These are phyloP conservation scores for Hansenula lynferdii DNA, from an alignment of 1,139 yeast genomes.

Conservation along the genomic window DNA sequence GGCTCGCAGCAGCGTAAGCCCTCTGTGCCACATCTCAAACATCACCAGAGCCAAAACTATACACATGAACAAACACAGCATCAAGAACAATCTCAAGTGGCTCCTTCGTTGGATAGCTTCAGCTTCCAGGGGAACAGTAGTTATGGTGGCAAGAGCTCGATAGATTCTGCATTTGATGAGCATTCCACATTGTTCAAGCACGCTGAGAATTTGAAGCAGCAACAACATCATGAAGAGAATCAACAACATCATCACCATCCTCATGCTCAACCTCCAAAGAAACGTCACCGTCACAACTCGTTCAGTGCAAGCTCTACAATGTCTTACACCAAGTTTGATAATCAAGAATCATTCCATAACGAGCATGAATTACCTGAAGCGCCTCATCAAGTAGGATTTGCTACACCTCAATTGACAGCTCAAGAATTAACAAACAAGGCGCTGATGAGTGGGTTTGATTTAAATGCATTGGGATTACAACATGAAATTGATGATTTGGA, in stretches of 20 bases:
- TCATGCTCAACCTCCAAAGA: slow-evolving; percentile 15
- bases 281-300: slow-evolving; percentile 59
- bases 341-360: slow-evolving; percentile 5
- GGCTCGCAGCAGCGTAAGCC: background rate
- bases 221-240: background rate
- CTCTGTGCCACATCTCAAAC: background rate
- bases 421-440: slow-evolving; percentile 31
- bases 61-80: no score
- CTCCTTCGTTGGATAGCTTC: background rate
- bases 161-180: slow-evolving; percentile 9
- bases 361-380: slow-evolving; percentile 29
- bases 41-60: no score
- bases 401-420: slow-evolving; percentile 67
- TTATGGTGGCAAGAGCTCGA: slow-evolving; percentile 8
- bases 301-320: slow-evolving; percentile 76
- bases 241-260: slow-evolving; percentile 3
- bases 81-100: no score
- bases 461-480: slow-evolving; percentile 32
- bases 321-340: slow-evolving; percentile 46
- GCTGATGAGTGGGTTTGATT: slow-evolving; percentile 33
- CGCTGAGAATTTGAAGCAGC: slow-evolving; percentile 7
- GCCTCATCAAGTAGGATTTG: slow-evolving; percentile 68
- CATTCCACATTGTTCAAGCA: slow-evolving; percentile 14
- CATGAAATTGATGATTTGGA: slow-evolving; percentile 26
- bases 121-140: background rate